Percentiles rank a stretch among this genome's conserved stretches.
Evolutionary conservation across 768 basidiomycete genomes (phyloP).

Genomic region (Chalciporus chontae): DNA sequence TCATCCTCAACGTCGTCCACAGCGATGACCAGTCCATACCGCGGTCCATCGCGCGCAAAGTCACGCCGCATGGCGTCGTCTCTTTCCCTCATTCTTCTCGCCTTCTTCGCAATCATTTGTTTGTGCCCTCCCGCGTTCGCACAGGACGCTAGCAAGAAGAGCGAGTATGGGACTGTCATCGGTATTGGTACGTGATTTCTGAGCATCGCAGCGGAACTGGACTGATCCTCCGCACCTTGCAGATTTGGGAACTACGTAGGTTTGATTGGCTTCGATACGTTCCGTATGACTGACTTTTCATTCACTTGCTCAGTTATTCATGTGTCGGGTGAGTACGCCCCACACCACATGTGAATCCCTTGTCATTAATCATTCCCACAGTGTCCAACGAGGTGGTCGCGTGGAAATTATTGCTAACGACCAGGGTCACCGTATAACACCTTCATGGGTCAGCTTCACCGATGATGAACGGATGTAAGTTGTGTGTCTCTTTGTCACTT

Average conservation of each 20-base stretch:
- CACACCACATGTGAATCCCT: background rate
- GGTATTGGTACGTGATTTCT: conserved; percentile 68
- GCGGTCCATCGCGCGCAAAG: conserved; percentile 54
- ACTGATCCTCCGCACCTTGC: conserved; percentile 7
- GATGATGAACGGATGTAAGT: conserved; percentile 70
- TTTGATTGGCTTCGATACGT: conserved; percentile 1
- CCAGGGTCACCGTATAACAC: conserved; percentile 86
- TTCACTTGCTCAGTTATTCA: conserved; percentile 62
- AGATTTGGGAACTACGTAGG: conserved; percentile 92
- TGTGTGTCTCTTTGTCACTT: background rate
- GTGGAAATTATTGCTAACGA: conserved; percentile 91
- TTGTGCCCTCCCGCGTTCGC: conserved; percentile 66
- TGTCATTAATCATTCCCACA: conserved; percentile 23
- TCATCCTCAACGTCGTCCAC: conserved; percentile 13
- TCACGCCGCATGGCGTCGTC: conserved; percentile 54
- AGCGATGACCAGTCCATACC: conserved; percentile 25
- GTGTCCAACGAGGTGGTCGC: conserved; percentile 80
- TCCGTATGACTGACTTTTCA: conserved; percentile 17
- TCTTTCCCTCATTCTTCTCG: conserved; percentile 56
- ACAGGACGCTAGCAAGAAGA: conserved; percentile 49
- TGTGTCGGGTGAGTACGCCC: conserved; percentile 78
- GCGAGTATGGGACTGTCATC: conserved; percentile 89
- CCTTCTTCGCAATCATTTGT: conserved; percentile 68
- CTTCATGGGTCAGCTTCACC: conserved; percentile 80
- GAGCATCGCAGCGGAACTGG: fast-evolving